Percentiles rank a stretch among this genome's conserved stretches.
Conservation (phyloP, 768 basidiomycete species). For the Inosperma sp. region DNA sequence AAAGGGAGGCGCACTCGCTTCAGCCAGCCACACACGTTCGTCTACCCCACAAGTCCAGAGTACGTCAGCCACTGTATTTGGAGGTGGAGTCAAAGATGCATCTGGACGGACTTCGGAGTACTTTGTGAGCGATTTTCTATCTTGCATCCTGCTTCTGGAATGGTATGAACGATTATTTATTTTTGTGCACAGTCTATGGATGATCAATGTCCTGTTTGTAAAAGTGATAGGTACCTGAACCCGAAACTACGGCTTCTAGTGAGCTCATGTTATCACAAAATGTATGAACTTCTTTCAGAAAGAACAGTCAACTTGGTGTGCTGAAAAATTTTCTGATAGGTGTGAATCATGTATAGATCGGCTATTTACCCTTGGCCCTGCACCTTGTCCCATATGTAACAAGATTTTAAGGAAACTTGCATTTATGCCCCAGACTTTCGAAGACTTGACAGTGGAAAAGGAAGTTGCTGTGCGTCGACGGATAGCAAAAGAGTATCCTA, state of each 20-base stretch:
- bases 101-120: conserved; percentile 79
- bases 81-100: conserved; percentile 81
- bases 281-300: conserved; percentile 46
- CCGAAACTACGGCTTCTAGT: conserved; percentile 91
- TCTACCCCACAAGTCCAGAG: conserved; percentile 64
- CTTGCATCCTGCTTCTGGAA: no score
- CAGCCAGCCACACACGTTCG: conserved; percentile 49
- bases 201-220: conserved; percentile 96
- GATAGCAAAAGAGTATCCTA: conserved; percentile 79
- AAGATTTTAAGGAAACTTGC: conserved; percentile 85
- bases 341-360: conserved; percentile 99
- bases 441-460: conserved; percentile 88
- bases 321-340: conserved; percentile 43
- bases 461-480: conserved; percentile 87
- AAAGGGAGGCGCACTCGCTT: conserved; percentile 50
- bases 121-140: conserved; percentile 49
- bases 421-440: conserved; percentile 94
- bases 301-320: background rate
- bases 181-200: conserved; percentile 73
- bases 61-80: conserved; percentile 70
- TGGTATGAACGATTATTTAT: background rate
- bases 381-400: conserved; percentile 91
- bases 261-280: conserved; percentile 97
- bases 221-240: conserved; percentile 93
- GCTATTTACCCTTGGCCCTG: conserved; percentile 91